Evolutionary conservation across 345 rosid species (phyloP), one percentile per base, ranked within the genome.

Genomic region (Salix viminalis): DNA sequence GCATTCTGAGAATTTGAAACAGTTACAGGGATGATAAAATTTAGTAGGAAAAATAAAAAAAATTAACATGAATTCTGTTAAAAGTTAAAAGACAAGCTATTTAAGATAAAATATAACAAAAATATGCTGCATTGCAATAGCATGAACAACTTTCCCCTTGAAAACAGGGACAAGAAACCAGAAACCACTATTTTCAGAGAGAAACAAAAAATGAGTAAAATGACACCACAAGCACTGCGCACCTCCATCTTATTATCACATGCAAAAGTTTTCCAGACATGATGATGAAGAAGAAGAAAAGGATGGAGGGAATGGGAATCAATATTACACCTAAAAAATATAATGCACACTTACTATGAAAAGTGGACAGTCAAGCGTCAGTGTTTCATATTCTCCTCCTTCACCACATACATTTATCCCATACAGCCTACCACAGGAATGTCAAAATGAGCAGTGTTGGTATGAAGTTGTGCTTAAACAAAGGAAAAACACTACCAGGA

Each of bases 401-500:
- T 96, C 99, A 69, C 99, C 98, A 76, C 98, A 96, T 15, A 96
- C 94, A 81, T 96, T 96, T 68, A 91, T 86, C 73, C 99, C 97
- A 84, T 94, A 96, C 79, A 88, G 75, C 78, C 99, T 96, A 87
- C 26, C 64, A 67, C 70, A 44, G 36, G 50, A 65, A 58, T 69
- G 74, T 58, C 62, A 76, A 46, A 65, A 42, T 65, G 11, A 82
- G 67, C 23, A 78, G 14, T 46, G 24, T 5, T 56, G 72, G 24
- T 72, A 32, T 30, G 32, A 23, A 9, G 42, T 56, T 62, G 48
- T 19, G 14, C 76, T 74, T 78, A 61, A 39, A 34, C 46, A 28
- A 42, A 0, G n/a, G 9, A 70, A 52, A 1, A 21, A 42, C 34
- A 60, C 21, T 36, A 26, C 72, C 16, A 12, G 58, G 14, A 42